Percentiles rank a stretch among this genome's conserved stretches.
These are phyloP conservation scores for Echria macrotheca DNA, from an alignment of 495 filamentous ascomycete genomes.

Conservation along the genomic window DNA sequence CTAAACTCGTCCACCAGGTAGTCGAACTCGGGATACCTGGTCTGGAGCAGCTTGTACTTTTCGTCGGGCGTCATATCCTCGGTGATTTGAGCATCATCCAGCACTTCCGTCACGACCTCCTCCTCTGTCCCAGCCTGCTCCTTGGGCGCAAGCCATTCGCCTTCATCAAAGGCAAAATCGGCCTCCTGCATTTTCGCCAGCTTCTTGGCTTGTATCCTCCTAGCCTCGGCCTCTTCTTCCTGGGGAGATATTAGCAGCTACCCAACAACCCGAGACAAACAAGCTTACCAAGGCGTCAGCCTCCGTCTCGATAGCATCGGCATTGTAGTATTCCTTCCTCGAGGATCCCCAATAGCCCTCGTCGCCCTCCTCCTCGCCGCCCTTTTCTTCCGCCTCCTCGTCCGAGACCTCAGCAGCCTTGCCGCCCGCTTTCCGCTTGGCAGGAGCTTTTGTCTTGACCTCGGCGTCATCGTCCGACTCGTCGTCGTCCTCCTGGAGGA, in stretches of 20 bases:
- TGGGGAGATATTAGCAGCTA: constrained; percentile 7
- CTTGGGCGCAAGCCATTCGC: constrained; percentile 62
- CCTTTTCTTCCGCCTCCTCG: constrained; percentile 38
- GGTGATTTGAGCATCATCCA: constrained; percentile 76
- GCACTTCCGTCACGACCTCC: constrained; percentile 68
- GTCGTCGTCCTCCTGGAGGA: constrained; percentile 54
- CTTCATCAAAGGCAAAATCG: constrained; percentile 88
- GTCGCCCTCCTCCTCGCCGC: constrained; percentile 64
- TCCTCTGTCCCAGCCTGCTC: constrained; percentile 41
- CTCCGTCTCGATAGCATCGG: constrained; percentile 84
- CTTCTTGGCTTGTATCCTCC: constrained; percentile 82
- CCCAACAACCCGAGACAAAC: neutral
- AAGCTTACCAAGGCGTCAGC: constrained; percentile 62
- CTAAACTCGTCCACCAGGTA: constrained; percentile 75
- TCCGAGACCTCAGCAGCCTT: constrained; percentile 26
- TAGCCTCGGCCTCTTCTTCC: constrained; percentile 87
- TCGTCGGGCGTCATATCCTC: constrained; percentile 73
- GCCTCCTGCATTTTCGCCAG: constrained; percentile 76
- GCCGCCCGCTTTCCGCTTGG: constrained; percentile 18
- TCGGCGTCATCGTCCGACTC: constrained; percentile 36
- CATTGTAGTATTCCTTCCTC: constrained; percentile 87
- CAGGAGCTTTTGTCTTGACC: constrained; percentile 5
- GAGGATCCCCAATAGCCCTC: constrained; percentile 80
- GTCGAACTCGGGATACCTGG: constrained; percentile 87
- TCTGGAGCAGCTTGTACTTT: constrained; percentile 65